Evolutionary conservation across 352 stramenopile genomes (phyloP), one percentile per base, ranked within the genome.

Genomic region (Pythium volutum): DNA sequence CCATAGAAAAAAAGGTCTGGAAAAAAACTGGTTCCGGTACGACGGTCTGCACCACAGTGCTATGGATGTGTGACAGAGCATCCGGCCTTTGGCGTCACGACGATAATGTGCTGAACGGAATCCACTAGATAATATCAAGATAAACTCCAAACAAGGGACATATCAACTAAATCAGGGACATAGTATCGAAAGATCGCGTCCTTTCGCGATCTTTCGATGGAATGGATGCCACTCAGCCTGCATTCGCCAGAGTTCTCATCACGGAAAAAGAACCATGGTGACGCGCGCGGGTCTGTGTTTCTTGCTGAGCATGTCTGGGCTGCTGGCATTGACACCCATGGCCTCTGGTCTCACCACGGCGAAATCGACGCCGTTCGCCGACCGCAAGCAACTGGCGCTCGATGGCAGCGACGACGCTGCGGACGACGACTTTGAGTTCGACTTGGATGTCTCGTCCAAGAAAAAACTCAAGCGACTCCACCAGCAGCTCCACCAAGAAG

Each of bases 381-480:
- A 38, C 14, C 39, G 27, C 34, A 20, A 49, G 25, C 16, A 31
- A 33, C 38, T 62, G 36, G 31, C 52, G 25, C 29, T 67, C 3
- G 45, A 59, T n/a, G 33, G 46, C 25, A 54, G 38, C 23, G 42
- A 39, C 10, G 64, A 64, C 25, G 48, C 41, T 5, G 56, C 48
- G 2, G 52, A 65, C 39, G 58, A 65, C 4, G 49, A 72, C 20
- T 61, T 59, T 34, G 59, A 65, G 22, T 55, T 67, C 25, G 65
- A 72, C 46, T 38, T 72, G 54, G 65, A 72, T 56, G 7, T 72
- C 4, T 52, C 51, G 20, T 68, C 65, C 47, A 68, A 64, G 49
- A 23, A 46, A 7, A 67, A 58, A 42, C 59, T 65, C 25, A 48
- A 66, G 26, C 52, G 38, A 1, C 26, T 57, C 7, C 46, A 60